These are phyloP conservation scores for Auricularia heimuer DNA, from an alignment of 768 basidiomycete species.

Conservation along the genomic window DNA sequence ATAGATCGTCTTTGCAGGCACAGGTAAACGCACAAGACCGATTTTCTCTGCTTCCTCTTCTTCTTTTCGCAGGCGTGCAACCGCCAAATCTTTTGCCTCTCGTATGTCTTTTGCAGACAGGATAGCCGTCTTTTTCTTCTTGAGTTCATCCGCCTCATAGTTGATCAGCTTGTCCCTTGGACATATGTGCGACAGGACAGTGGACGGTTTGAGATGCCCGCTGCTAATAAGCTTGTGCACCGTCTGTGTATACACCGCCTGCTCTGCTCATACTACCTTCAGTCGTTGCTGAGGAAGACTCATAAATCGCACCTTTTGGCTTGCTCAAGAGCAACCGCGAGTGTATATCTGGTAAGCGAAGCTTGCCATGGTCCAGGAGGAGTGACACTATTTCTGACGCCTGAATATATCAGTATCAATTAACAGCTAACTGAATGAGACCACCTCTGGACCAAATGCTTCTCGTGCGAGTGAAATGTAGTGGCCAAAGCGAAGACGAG, in stretches of 20 bases:
- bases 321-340: constrained; percentile 36
- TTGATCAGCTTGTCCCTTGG: constrained; percentile 71
- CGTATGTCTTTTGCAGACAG: constrained; percentile 74
- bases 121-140: constrained; percentile 54
- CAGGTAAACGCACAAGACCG: constrained; percentile 48
- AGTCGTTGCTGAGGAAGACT: not conserved
- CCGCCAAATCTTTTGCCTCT: constrained; percentile 58
- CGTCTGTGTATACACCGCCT: constrained; percentile 43
- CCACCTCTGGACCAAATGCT: constrained; percentile 59
- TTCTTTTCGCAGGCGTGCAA: constrained; percentile 52
- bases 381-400: constrained; percentile 66
- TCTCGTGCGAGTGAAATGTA: constrained; percentile 68
- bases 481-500: constrained; percentile 72
- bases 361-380: constrained; percentile 78
- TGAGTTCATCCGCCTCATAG: constrained; percentile 72
- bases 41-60: constrained; percentile 66
- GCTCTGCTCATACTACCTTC: constrained; percentile 19
- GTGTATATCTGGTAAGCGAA: constrained; percentile 61
- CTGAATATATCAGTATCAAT: constrained; percentile 27
- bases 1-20: not conserved
- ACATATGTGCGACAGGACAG: constrained; percentile 65
- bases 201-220: constrained; percentile 73
- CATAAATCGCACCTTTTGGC: constrained; percentile 40
- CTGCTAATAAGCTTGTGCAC: constrained; percentile 62
- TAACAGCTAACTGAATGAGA: constrained; percentile 16